Percentiles rank a stretch among this genome's conserved stretches.
These are phyloP conservation scores for Fraxinus sp. DNA, from an alignment of 305 asterid genomes.

Conservation along the genomic window DNA sequence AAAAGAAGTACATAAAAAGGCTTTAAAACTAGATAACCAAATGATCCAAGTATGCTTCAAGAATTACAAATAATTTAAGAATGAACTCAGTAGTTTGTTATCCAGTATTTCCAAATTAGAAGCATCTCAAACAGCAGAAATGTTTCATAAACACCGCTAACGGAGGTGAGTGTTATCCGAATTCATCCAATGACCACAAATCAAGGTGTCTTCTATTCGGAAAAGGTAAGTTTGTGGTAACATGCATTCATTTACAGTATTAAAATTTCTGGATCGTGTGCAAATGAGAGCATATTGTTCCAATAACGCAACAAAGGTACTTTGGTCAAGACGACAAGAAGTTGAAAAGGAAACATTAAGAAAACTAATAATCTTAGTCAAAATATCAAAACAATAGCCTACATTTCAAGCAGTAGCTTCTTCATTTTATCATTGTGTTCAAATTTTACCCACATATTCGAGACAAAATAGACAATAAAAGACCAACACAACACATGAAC, in stretches of 20 bases:
- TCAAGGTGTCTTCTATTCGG: neutral
- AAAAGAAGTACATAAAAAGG: slow-evolving; percentile 21
- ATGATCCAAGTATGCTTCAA: slow-evolving; percentile 2
- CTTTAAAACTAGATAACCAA: neutral
- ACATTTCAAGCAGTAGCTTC: slow-evolving; percentile 1
- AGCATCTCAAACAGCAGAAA: slow-evolving; percentile 6
- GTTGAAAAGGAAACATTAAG: neutral
- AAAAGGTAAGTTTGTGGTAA: neutral
- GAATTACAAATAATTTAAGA: slow-evolving; percentile 10
- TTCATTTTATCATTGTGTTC: neutral
- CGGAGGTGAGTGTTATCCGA: neutral
- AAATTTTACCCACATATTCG: neutral
- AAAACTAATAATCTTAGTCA: neutral
- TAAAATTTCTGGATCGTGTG: neutral
- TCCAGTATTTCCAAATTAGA: neutral
- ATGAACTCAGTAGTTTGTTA: neutral
- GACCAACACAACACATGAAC: neutral
- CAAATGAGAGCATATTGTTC: neutral
- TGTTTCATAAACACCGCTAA: neutral
- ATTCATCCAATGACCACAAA: neutral
- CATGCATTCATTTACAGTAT: neutral
- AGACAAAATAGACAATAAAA: neutral
- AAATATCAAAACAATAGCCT: neutral
- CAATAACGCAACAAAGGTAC: neutral
- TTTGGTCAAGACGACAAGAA: neutral